Conservation (phyloP, 225 moss, liverwort and hornwort species). For the Physcomitrium patens region DNA sequence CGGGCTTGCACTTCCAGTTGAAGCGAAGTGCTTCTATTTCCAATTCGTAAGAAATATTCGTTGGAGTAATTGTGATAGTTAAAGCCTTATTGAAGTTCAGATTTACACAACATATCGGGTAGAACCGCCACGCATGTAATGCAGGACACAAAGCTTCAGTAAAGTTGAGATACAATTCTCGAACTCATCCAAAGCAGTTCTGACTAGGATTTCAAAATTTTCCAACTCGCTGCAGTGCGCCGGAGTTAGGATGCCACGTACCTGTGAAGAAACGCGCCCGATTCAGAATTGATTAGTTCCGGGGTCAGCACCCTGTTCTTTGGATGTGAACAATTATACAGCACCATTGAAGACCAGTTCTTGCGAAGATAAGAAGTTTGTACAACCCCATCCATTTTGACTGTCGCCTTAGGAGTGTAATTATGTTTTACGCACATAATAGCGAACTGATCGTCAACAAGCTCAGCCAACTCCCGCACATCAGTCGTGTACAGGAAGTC, state of each 20-base stretch:
- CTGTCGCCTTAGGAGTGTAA: conserved; percentile 41
- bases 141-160: background rate
- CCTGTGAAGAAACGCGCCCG: conserved; percentile 68
- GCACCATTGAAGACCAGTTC: conserved; percentile 78
- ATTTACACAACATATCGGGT: background rate
- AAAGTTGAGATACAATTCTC: background rate
- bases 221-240: background rate
- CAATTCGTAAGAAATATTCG: background rate
- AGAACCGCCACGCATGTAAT: background rate
- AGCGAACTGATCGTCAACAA: conserved; percentile 55
- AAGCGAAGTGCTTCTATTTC: background rate
- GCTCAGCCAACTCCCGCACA: conserved; percentile 55
- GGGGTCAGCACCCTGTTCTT: conserved; percentile 61
- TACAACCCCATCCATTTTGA: conserved; percentile 60
- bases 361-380: conserved; percentile 69
- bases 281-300: conserved; percentile 47
- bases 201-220: background rate
- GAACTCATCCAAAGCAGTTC: no score
- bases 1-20: background rate
- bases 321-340: conserved; percentile 63
- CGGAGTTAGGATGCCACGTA: conserved; percentile 7
- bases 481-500: conserved; percentile 68
- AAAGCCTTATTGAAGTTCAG: background rate
- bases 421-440: conserved; percentile 71
- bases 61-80: background rate